phyloP scores from a whole-genome alignment of 345 rosid species.

The Populus pruinosa region DNA sequence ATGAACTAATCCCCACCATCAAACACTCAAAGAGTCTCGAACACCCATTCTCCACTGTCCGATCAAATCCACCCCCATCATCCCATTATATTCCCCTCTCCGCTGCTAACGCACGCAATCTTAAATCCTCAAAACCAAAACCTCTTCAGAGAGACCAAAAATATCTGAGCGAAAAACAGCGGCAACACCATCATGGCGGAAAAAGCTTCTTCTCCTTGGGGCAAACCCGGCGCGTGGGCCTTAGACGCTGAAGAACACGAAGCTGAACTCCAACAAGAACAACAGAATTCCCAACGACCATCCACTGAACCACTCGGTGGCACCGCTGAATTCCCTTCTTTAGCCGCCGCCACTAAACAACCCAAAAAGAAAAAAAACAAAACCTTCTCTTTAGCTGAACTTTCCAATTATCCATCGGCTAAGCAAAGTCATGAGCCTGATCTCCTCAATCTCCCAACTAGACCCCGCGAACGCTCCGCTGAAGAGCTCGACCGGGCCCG shows the following conservation, averaged over 20 bases:
- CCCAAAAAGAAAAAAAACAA: constrained; percentile 77
- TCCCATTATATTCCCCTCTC: constrained; percentile 19
- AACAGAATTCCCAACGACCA: constrained; percentile 16
- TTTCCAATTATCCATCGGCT: constrained; percentile 31
- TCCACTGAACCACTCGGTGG: neutral
- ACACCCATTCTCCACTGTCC: constrained; percentile 34
- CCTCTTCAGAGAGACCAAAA: constrained; percentile 1
- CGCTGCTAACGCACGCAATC: constrained; percentile 38
- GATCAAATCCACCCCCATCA: constrained; percentile 20
- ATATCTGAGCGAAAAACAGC: neutral
- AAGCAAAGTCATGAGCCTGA: constrained; percentile 40
- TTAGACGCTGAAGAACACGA: constrained; percentile 82
- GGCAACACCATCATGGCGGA: constrained; percentile 57
- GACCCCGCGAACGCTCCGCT: constrained; percentile 79
- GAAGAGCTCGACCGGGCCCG: constrained; percentile 81
- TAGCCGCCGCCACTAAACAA: constrained; percentile 61
- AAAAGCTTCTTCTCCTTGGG: constrained; percentile 79
- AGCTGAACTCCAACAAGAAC: constrained; percentile 54
- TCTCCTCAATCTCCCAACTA: constrained; percentile 63
- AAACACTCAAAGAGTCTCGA: neutral
- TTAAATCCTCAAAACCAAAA: neutral
- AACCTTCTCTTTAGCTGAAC: constrained; percentile 64
- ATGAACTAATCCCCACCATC: neutral
- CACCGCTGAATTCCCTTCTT: constrained; percentile 56
- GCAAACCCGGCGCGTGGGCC: constrained; percentile 96